Evolutionary conservation across 441 rosid species (phyloP), one percentile per base, ranked within the genome.

Genomic region (Euphorbia schlechtendalii): DNA sequence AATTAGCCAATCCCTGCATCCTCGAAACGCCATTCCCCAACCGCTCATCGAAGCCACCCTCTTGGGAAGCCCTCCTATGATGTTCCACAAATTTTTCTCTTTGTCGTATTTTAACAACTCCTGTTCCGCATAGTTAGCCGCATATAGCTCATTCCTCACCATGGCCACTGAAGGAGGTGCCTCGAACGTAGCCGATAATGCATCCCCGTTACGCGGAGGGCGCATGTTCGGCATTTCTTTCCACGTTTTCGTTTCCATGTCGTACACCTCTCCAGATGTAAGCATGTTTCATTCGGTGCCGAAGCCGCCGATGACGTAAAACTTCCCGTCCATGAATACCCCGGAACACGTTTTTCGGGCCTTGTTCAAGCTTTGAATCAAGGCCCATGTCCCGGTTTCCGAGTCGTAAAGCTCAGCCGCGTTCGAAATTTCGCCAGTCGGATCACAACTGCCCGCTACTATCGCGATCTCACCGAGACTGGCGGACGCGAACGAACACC

Each of bases 121-220:
- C 77, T 62, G 69, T 14, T 62, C 65, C 0, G 81, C 88, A 80
- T 85, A 74, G 71, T 89, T 87, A 46, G 87, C 96, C 4, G 92
- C 88, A 68, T 87, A 91, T 65, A 91, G 83, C 77, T 87, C 83
- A 8, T 86, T 80, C 36, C 84, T 83, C 28, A 82, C 96, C 55
- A 91, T 96, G 0, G 96, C 98, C 56, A 91, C 78, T 28, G 86
- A 74, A 43, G 97, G 96, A 25, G 97, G 98, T 34, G 96, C 95
- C 71, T 78, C 85, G 4, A 81, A 71, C 1, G 80, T 75, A 22
- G 83, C 72, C 56, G 74, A 40, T n/a, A n/a, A n/a, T n/a, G n/a
- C n/a, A 56, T 73, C 55, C 13, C 64, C 79, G 48, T 69, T 76
- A 41, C 76, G 59, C 10, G 79, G 73, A 1, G 94, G 91, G 17